Percentiles rank a stretch among this genome's conserved stretches.
These are phyloP conservation scores for Omphalea diandra DNA, from an alignment of 441 rosid species.

Conservation along the genomic window DNA sequence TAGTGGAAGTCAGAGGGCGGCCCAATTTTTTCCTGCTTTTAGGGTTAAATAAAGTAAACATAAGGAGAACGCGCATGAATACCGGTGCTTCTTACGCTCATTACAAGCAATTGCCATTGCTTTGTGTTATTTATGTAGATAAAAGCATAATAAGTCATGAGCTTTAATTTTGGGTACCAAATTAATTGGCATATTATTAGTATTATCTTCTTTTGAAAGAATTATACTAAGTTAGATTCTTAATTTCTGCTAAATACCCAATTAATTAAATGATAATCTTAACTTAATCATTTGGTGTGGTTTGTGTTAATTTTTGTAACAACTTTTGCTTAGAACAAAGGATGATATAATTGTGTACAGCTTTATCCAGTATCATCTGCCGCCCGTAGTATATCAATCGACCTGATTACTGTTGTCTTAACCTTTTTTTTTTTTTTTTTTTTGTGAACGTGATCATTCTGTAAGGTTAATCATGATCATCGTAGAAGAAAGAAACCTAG, in stretches of 20 bases:
- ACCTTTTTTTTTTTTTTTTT: conserved; percentile 3
- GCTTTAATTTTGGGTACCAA: too few species aligned
- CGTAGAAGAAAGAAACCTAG: too few species aligned
- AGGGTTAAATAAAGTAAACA: conserved; percentile 30
- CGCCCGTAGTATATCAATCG: conserved; percentile 13
- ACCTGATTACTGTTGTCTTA: conserved; percentile 23
- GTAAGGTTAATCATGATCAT: not conserved
- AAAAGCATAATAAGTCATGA: too few species aligned
- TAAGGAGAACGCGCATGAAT: conserved; percentile 5
- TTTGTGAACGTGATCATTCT: too few species aligned
- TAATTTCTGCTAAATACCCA: not conserved
- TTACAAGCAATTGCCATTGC: too few species aligned
- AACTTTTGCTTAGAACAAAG: conserved; percentile 6
- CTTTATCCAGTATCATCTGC: conserved; percentile 21
- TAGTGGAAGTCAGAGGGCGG: conserved; percentile 68
- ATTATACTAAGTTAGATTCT: too few species aligned
- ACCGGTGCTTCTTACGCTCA: too few species aligned
- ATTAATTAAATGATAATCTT: not conserved
- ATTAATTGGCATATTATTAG: too few species aligned
- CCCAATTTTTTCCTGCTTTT: conserved; percentile 54
- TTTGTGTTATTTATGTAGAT: too few species aligned
- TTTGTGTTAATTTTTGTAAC: not conserved
- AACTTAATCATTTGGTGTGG: conserved; percentile 10
- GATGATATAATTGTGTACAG: not conserved
- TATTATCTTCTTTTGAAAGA: too few species aligned